Base-by-base conservation (phyloP, 805 yeast species). In the Candida tammaniensis region DNA sequence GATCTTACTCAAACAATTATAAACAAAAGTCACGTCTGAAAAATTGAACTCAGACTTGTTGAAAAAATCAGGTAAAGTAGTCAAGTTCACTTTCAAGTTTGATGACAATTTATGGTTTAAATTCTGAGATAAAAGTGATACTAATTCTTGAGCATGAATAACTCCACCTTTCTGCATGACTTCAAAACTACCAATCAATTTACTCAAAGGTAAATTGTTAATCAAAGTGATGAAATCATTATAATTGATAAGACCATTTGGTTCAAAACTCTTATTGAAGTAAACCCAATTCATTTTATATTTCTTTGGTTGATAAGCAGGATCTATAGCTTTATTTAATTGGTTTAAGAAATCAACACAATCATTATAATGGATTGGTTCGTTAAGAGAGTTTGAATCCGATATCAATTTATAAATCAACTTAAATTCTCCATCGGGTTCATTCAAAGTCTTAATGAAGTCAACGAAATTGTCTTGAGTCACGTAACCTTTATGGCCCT, bases 391-490 rank as follows among this genome's bases (percentile, higher is more conserved):
- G 22, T 30, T 26, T 10, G 33, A 24, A 15, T 29, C 28, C 22
- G 18, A 20, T 13, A 25, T 18, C 26, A 54, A 43, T 19, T 53
- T 48, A 30, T 46, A 57, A 17, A 56, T 46, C 24, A 56, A 42
- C 31, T 56, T 56, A 40, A 53, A 56, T 30, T 57, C 63, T 17
- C 61, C 61, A 36, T 57, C 61, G 13, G 39, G 43, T 7, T 54
- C 45, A 23, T 50, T 46, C 29, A 75, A 58, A 21, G 69, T 70
- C 40, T 72, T 68, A 48, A 84, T 79, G 54, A 91, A 85, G 27
- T 72, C 71, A 32, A 76, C 61, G 83, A 95, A 91, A 54, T 91
- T 96, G 17, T 66, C 56, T 31, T 79, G 65, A 17, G 76, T 70
- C 31, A 86, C 68, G 39, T 70, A 79, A 6, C 96, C 97, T 45